Evolutionary conservation across 2,329 filamentous ascomycete genomes (phyloP), one percentile per base, ranked within the genome.

Genomic region (Stromatinia cepivora): DNA sequence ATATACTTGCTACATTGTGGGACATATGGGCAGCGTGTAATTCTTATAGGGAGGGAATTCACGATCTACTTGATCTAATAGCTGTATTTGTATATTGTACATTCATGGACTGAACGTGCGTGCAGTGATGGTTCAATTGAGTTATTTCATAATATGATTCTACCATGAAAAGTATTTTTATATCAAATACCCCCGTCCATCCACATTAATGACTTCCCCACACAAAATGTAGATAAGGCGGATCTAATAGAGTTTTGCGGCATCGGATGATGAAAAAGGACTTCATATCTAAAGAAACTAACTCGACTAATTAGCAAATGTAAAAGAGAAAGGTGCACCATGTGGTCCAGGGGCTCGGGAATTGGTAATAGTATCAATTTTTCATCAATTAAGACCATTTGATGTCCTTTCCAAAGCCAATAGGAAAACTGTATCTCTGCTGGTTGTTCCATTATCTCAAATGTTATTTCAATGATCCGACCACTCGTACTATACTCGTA

Each of bases 221-320:
- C 54, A 57, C 34, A 52, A 63, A 50, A 25, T 50, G 22, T 45
- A 59, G 59, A 63, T 63, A 50, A 63, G 59, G 59, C 59, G 59
- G 45, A 25, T 13, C 61, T 52, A 63, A 52, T 63, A 63, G n/a
- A 52, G 46, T 52, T 61, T 63, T 63, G 46, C 46, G 46, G 61
- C 46, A 63, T 63, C 61, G 61, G 61, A 63, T 63, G 61, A 63
- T 63, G 46, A 25, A 52, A 63, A 63, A 63, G n/a, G 22, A 52
- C 61, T 63, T 63, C 31, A 63, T 20, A 7, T 42, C 36, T 58
- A 58, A 42, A 6, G 34, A 36, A 10, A 25, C 45, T 63, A 50
- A 63, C 36, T 63, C 28, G 20, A 50, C 45, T 63, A 36, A 63
- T 63, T 36, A 36, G 59, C 28, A 36, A 50, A 63, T 50, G 31